Evolutionary conservation across 225 moss, liverwort and hornwort species (phyloP), one percentile per base, ranked within the genome.

Genomic region (Asterella californica): DNA sequence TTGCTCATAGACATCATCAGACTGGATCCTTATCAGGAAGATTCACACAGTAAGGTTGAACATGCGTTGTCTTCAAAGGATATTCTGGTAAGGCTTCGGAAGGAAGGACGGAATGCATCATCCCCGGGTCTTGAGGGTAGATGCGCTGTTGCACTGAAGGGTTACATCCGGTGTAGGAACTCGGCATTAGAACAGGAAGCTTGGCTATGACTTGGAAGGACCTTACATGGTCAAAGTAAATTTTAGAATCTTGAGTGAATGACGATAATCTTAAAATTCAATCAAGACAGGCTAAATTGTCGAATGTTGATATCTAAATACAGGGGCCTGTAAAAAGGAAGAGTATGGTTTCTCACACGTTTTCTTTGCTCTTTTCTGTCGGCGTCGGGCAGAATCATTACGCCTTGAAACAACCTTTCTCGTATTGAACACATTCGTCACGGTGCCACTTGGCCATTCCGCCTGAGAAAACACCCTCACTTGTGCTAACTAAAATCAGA

Each of bases 201-300:
- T 99, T 50, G 95, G 99, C 27, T 99, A 95, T 83, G 99, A 99
- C 86, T 83, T 95, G 74, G 99, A 99, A 85, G 99, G 99, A 82
- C 93, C 99, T 19, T 99, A 99, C 83, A 99, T 99, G 99, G 91
- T 99, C 34, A n/a, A 99, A 99, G 85, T 84, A n/a, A n/a, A 90
- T 81, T 83, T 95, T 32, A 82, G 83, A 71, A 62, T 84, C 50
- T n/a, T n/a, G n/a, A n/a, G n/a, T 80, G 76, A 86, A 53, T 30
- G 24, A n/a, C 46, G 46, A 17, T 5, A 6, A 12, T 12, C 52
- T 52, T 14, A 10, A 52, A 12, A 12, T 52, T 52, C 10, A 1
- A 10, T 52, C 52, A 12, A 52, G 4, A 52, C 52, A 52, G 17
- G 17, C 52, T 6, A 52, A 14, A 17, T 17, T 17, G 52, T 52